Evolutionary conservation across 2,329 filamentous ascomycete species (phyloP), one percentile per base, ranked within the genome.

Genomic region (Curvularia sp.): DNA sequence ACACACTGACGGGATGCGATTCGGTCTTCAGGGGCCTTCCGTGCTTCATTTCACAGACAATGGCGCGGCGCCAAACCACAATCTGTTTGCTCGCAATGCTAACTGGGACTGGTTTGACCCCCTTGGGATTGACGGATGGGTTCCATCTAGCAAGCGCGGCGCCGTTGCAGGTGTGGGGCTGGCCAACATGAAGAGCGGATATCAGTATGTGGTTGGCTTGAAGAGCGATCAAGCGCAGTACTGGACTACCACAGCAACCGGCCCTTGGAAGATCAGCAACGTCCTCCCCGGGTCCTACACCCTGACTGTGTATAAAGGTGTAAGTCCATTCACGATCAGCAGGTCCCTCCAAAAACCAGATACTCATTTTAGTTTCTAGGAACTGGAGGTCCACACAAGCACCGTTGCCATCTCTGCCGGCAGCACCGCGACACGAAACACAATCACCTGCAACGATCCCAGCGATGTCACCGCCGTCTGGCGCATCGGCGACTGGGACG

Each of bases 261-360:
- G 68, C 10, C 77, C 77, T 5, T 89, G 86, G 75, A 86, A 80
- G 10, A 87, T 86, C 0, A 85, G 85, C 0, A 79, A 81, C 55
- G 88, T 88, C 83, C 86, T 86, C 57, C 84, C 86, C 0, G 86
- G 87, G 15, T 86, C 83, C 0, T 89, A 88, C 74, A 87, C 84
- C 23, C 84, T 87, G 82, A 82, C 85, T 8, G 81, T 89, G 46
- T 87, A 87, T 73, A 83, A 85, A 66, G 80, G 77, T 23, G 61
- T 63, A 59, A 51, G 61, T 53, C 8, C 8, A 12, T 0, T 18
- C 12, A 5, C 13, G 3, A 2, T 12, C 15, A 9, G n/a, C 5
- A 10, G 34, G 1, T 12, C 12, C 1, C 8, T 45, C 3, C 6
- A 23, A 1, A 19, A 30, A 39, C 2, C 3, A 13, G 2, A 12